phyloP scores from a whole-genome alignment of 2,329 filamentous ascomycete species.

The Pezicula carpinea region DNA sequence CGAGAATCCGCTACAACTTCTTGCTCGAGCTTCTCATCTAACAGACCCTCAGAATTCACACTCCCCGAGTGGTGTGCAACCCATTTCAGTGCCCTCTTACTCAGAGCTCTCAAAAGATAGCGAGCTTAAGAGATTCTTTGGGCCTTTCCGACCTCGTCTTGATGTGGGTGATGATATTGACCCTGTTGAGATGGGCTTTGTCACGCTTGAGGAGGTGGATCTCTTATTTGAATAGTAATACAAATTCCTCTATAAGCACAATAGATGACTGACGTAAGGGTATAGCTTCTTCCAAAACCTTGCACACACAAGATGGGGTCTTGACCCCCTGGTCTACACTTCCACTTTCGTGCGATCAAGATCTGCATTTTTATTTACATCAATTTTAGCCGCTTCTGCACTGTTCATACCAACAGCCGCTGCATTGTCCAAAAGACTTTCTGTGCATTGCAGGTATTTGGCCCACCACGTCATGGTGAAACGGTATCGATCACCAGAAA shows the following conservation, averaged over 20 bases:
- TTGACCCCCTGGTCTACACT: constrained; percentile 64
- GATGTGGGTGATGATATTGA: constrained; percentile 62
- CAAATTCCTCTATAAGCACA: background rate
- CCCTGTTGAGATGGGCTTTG: constrained; percentile 65
- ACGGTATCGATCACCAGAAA: constrained; percentile 65
- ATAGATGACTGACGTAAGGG: constrained; percentile 7
- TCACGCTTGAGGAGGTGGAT: constrained; percentile 60
- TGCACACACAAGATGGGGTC: constrained; percentile 69
- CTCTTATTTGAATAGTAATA: constrained; percentile 61
- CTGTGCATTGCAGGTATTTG: constrained; percentile 58
- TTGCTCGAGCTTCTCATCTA: constrained; percentile 68
- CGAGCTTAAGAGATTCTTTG: constrained; percentile 61
- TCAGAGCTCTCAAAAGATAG: constrained; percentile 31
- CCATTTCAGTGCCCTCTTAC: background rate
- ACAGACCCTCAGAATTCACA: constrained; percentile 12
- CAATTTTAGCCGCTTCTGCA: constrained; percentile 63
- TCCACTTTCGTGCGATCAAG: constrained; percentile 60
- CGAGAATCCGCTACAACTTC: constrained; percentile 69
- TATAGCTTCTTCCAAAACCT: constrained; percentile 63
- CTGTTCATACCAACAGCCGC: constrained; percentile 61
- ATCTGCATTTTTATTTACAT: constrained; percentile 68
- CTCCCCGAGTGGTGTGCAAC: background rate
- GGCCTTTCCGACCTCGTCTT: constrained; percentile 56
- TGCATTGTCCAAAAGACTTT: constrained; percentile 60
- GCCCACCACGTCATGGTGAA: constrained; percentile 57